phyloP scores from a whole-genome alignment of 1,284 basidiomycete genomes.

The Laetiporus sulphureus region DNA sequence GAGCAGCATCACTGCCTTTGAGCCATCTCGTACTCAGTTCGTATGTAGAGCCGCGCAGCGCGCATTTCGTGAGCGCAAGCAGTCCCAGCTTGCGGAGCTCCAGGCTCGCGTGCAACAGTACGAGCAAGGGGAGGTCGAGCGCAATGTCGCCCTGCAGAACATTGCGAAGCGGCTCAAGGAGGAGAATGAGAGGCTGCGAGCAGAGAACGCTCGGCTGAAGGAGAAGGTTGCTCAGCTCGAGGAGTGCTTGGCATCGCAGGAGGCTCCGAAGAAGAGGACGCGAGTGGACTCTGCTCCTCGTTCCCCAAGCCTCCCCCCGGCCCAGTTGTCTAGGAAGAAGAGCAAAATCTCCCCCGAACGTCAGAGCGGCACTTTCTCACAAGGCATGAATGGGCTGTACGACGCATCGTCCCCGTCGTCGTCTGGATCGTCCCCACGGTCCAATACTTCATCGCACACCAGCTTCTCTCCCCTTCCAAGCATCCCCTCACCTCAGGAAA shows the following conservation, averaged over 20 bases:
- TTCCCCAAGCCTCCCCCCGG: constrained; percentile 22
- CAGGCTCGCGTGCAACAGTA: constrained; percentile 83
- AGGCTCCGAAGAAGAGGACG: constrained; percentile 46
- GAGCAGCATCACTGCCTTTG: too few species aligned
- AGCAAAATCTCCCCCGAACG: constrained; percentile 29
- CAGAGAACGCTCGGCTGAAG: constrained; percentile 55
- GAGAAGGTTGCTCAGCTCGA: constrained; percentile 53
- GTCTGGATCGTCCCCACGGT: constrained; percentile 48
- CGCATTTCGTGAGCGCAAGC: constrained; percentile 86
- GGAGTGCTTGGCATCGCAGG: constrained; percentile 26
- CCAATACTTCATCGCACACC: constrained; percentile 34
- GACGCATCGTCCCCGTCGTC: constrained; percentile 29
- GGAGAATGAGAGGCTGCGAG: constrained; percentile 72
- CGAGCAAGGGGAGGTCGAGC: constrained; percentile 86
- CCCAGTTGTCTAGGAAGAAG: constrained; percentile 41
- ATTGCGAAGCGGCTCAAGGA: constrained; percentile 85
- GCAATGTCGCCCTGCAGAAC: constrained; percentile 80
- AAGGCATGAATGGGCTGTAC: constrained; percentile 12
- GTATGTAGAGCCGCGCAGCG: constrained; percentile 83
- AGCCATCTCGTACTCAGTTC: too few species aligned
- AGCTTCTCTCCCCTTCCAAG: constrained; percentile 39
- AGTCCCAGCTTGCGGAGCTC: constrained; percentile 85
- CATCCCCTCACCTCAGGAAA: constrained; percentile 25
- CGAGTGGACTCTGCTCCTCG: constrained; percentile 39
- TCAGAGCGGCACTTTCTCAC: constrained; percentile 15